Evolutionary conservation across 495 filamentous ascomycete genomes (phyloP).

Genomic region (Aspergillus coremiiformis): DNA sequence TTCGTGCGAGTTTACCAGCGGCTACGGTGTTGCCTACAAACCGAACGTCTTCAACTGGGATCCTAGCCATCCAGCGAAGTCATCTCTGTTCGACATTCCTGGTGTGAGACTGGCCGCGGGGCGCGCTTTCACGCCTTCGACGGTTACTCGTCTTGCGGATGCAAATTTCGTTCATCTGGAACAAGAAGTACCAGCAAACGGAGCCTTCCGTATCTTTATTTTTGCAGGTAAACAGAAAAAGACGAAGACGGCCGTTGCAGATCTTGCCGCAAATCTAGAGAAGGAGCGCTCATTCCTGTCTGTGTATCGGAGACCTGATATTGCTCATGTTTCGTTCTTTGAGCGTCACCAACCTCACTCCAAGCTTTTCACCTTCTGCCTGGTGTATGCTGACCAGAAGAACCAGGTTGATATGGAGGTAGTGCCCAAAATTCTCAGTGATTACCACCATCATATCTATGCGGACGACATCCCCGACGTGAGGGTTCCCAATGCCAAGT

Average conservation of each 20-base stretch:
- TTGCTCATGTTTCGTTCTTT: constrained; percentile 61
- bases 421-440: constrained; percentile 58
- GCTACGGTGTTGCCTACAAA: constrained; percentile 57
- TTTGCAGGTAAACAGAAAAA: constrained; percentile 63
- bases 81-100: constrained; percentile 55
- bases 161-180: constrained; percentile 81
- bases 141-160: constrained; percentile 76
- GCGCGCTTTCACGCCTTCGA: constrained; percentile 63
- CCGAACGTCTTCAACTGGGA: constrained; percentile 65
- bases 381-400: constrained; percentile 60
- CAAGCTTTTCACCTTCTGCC: constrained; percentile 68
- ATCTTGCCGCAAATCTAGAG: constrained; percentile 57
- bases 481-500: constrained; percentile 57
- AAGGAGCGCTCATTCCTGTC: constrained; percentile 63
- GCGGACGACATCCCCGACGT: constrained; percentile 76
- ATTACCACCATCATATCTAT: constrained; percentile 79
- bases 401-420: constrained; percentile 56
- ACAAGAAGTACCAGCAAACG: constrained; percentile 81
- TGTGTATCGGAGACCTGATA: constrained; percentile 53
- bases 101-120: constrained; percentile 58
- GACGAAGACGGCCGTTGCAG: constrained; percentile 54
- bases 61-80: constrained; percentile 62
- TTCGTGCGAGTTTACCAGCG: constrained; percentile 57
- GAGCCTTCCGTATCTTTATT: constrained; percentile 77
- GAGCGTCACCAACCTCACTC: constrained; percentile 79